Evolutionary conservation across 2,329 filamentous ascomycete species (phyloP).

Genomic region (Monosporascus cannonballus): DNA sequence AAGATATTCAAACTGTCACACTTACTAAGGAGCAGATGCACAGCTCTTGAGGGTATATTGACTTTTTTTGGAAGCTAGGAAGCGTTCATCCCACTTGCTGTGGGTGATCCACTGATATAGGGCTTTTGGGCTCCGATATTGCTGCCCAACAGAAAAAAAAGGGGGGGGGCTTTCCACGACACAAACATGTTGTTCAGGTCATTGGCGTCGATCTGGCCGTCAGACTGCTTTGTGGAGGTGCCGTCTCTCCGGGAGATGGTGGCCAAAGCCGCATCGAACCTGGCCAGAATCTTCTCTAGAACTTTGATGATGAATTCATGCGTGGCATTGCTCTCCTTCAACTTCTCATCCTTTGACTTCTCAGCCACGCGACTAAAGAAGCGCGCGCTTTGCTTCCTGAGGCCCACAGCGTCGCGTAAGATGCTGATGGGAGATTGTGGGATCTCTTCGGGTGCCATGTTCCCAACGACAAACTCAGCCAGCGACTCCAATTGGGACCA

Average conservation of each 20-base stretch:
- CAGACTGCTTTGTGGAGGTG: not conserved
- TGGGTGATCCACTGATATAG: too few relatives aligned
- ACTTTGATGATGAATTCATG: constrained; percentile 23
- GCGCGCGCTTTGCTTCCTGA: constrained; percentile 21
- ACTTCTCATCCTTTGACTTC: constrained; percentile 10
- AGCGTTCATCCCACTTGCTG: too few relatives aligned
- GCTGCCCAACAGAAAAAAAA: too few relatives aligned
- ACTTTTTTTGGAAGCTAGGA: too few relatives aligned
- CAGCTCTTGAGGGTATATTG: too few relatives aligned
- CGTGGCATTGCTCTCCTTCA: constrained; percentile 15
- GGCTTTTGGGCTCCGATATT: too few relatives aligned
- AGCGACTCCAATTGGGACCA: constrained; percentile 10
- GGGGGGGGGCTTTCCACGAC: too few relatives aligned
- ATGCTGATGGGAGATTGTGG: constrained; percentile 18
- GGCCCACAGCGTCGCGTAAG: constrained; percentile 20
- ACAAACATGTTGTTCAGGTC: constrained; percentile 24
- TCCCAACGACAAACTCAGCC: constrained; percentile 13
- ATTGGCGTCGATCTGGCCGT: constrained; percentile 5
- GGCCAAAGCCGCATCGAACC: constrained; percentile 15
- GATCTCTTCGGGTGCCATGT: constrained; percentile 17
- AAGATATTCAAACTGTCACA: constrained; percentile 16
- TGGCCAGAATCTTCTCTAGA: constrained; percentile 18
- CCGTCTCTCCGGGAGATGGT: constrained; percentile 1
- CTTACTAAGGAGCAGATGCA: too few relatives aligned
- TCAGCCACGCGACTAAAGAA: constrained; percentile 15